Evolutionary conservation across 495 filamentous ascomycete species (phyloP), one percentile per base, ranked within the genome.

Genomic region (Podospora didyma): DNA sequence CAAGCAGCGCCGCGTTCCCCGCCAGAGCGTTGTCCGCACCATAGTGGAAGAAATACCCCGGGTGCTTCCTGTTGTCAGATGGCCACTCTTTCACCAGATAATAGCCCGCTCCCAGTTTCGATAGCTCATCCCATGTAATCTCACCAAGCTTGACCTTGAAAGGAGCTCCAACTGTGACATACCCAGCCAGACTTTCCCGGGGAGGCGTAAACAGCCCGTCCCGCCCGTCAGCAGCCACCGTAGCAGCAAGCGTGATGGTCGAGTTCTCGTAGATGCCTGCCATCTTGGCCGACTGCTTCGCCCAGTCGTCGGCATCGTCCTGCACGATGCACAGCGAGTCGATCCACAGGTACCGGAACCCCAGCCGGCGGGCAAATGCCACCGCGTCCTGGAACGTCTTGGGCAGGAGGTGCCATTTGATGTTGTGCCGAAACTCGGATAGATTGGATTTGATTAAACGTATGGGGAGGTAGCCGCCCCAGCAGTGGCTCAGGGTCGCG

Each of bases 371-470:
- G 23, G 53, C 46, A 5, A 62, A 46, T 17, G n/a, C 39, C 14
- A 75, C 53, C 14, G 73, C 71, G 20, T 74, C 67, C 52, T 64
- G 54, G 23, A 71, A 69, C 22, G 69, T 66, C 28, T 49, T 49
- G 1, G 62, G 62, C 2, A 62, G 34, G 12, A 31, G 44, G 7
- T 48, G 17, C 56, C 52, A 60, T 7, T 37, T 19, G 7, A 67
- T 62, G 7, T 41, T 31, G 14, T 47, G 49, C 46, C 52, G 49
- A 17, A 34, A 42, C 10, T 16, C 23, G 12, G 42, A 48, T 19
- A 45, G 24, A 41, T 48, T 54, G 22, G 31, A 28, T 10, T n/a
- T 47, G 24, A n/a, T 37, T 14, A 52, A 35, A n/a, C 19, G 24
- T 7, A 53, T 28, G 7, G 55, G 34, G 1, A 45, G 57, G 6